These are phyloP conservation scores for Coffea canephora DNA, from an alignment of 257 asterid genomes.

Conservation along the genomic window DNA sequence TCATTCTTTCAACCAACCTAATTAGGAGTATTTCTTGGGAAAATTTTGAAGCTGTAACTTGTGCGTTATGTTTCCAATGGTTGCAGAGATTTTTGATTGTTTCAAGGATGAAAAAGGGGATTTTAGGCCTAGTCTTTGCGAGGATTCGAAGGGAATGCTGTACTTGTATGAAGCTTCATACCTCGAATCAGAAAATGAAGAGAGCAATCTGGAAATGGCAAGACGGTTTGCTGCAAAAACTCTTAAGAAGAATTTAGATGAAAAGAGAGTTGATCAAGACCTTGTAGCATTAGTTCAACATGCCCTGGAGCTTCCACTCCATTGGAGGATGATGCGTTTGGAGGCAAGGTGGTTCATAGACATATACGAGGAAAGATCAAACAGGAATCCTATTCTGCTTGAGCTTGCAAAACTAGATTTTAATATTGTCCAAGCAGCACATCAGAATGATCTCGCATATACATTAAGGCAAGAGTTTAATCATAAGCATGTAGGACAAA, in stretches of 20 bases:
- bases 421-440: conserved; percentile 10
- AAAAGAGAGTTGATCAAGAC: not conserved
- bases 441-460: not conserved
- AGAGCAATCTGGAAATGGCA: not conserved
- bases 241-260: not conserved
- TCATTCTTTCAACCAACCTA: too few species aligned
- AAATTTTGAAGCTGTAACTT: not conserved
- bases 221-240: conserved; percentile 7
- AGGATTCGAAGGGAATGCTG: conserved; percentile 22
- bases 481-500: not conserved
- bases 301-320: conserved; percentile 11
- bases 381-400: not conserved
- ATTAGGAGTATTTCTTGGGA: not conserved
- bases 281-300: not conserved
- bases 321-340: conserved; percentile 9
- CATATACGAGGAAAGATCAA: conserved; percentile 4
- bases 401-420: conserved; percentile 12
- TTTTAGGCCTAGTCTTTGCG: conserved; percentile 5
- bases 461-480: not conserved
- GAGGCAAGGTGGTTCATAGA: conserved; percentile 15
- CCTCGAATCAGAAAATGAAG: not conserved
- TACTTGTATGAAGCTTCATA: conserved; percentile 24
- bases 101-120: conserved; percentile 11
- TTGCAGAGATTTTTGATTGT: conserved; percentile 19
- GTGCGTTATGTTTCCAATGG: not conserved